These are phyloP conservation scores for Leptographium radiaticola DNA, from an alignment of 2,329 filamentous ascomycete species.

Conservation along the genomic window DNA sequence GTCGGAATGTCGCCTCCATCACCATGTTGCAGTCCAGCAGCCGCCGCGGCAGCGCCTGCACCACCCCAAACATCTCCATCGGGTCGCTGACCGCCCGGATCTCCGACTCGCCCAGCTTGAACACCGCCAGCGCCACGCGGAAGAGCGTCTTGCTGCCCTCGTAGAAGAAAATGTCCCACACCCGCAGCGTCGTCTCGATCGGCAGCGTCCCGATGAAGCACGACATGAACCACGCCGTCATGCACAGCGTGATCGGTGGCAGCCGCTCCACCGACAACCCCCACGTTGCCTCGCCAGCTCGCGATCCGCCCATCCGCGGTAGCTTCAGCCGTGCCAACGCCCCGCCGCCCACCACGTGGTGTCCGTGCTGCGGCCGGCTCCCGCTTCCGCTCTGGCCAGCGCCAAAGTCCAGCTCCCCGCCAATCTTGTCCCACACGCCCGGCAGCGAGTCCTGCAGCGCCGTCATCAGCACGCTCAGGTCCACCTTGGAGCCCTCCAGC, in stretches of 20 bases:
- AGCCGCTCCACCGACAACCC: slow-evolving; percentile 33
- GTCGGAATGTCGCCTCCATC: slow-evolving; percentile 71
- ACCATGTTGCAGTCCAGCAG: slow-evolving; percentile 72
- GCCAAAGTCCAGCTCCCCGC: slow-evolving; percentile 33
- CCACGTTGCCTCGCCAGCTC: slow-evolving; percentile 21
- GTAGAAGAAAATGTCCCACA: slow-evolving; percentile 95
- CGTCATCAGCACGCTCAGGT: slow-evolving; percentile 86
- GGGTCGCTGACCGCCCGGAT: slow-evolving; percentile 71
- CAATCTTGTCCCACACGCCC: slow-evolving; percentile 76
- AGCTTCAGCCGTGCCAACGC: slow-evolving; percentile 23
- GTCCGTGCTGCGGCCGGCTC: neutral
- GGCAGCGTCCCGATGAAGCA: slow-evolving; percentile 88
- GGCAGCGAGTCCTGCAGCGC: slow-evolving; percentile 73
- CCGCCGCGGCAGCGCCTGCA: slow-evolving; percentile 72
- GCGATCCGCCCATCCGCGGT: slow-evolving; percentile 25
- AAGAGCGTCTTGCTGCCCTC: slow-evolving; percentile 91
- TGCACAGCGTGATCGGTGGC: slow-evolving; percentile 81
- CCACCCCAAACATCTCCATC: slow-evolving; percentile 92
- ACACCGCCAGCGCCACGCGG: slow-evolving; percentile 78
- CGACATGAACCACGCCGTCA: slow-evolving; percentile 97
- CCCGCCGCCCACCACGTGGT: slow-evolving; percentile 3
- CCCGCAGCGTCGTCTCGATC: slow-evolving; percentile 78
- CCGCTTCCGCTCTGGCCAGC: slow-evolving; percentile 16
- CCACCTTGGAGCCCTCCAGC: slow-evolving; percentile 83
- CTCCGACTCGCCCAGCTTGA: slow-evolving; percentile 73